Evolutionary conservation across 75 land plant genomes (phyloP), one percentile per base, ranked within the genome.

Genomic region (Picea glauca): DNA sequence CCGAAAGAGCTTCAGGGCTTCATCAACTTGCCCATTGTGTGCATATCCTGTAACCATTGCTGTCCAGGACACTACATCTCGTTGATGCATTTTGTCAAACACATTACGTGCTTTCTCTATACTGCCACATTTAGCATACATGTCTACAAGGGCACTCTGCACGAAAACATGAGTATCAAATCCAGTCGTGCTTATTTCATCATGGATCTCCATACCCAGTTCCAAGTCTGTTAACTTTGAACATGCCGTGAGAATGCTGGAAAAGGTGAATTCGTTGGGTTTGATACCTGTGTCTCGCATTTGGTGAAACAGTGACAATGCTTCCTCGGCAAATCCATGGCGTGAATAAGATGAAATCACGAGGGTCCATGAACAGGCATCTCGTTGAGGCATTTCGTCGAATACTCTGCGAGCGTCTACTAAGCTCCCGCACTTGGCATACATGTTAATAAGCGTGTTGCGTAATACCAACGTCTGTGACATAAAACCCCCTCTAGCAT

Each of bases 41-140:
- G 81, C 87, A 73, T 74, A 89, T 72, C 89, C 93, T 59, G 80
- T 83, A 63, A 91, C 79, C 87, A 91, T 83, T 62, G 87, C 64
- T 33, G 87, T 91, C 87, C 88, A 87, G 60, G 81, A 76, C 33
- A 91, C 76, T n/a, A 81, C 79, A 33, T 87, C 83, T 64, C 80
- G 85, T 20, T 76, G 46, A 23, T 74, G 58, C 87, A 89, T 89
- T 76, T 65, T 81, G 72, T 87, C 89, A 62, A 89, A 91, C 80
- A 87, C 56, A 80, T 78, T 78, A 46, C 40, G 58, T 0, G 89
- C 93, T 40, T 83, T 87, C 18, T 75, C 80, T 85, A 91, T 81
- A 2, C 56, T 64, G 70, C 78, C 84, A 65, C 80, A 83, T 56
- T 23, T 57, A 0, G 62, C 76, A 64, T 85, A 89, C 77, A 88